These are phyloP conservation scores for Chaetomium fimeti DNA, from an alignment of 495 filamentous ascomycete species.

Conservation along the genomic window DNA sequence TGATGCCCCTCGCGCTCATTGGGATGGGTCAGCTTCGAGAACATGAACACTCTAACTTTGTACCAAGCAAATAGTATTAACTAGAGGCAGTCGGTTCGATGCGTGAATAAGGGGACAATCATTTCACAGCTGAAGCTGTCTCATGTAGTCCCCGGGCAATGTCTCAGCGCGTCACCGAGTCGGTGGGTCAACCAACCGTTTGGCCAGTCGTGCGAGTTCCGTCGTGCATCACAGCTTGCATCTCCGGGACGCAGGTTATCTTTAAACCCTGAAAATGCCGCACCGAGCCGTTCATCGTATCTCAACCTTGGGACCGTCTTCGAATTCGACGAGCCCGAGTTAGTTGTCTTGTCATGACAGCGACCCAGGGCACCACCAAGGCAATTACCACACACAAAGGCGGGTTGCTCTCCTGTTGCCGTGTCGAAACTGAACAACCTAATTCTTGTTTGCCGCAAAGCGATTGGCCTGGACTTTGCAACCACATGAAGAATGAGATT, in stretches of 20 bases:
- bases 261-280: not conserved
- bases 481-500: constrained; percentile 10
- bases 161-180: not conserved
- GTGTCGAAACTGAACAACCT: not conserved
- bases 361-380: not conserved
- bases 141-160: not conserved
- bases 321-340: too few relatives aligned
- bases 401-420: not conserved
- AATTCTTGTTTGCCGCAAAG: not conserved
- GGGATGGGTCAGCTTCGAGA: too few relatives aligned
- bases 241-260: not conserved
- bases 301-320: too few relatives aligned
- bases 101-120: too few relatives aligned
- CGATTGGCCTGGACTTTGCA: constrained; percentile 31
- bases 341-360: not conserved
- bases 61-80: too few relatives aligned
- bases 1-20: too few relatives aligned
- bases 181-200: not conserved
- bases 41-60: too few relatives aligned
- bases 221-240: not conserved
- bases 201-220: not conserved
- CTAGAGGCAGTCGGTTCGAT: too few relatives aligned
- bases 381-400: not conserved
- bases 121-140: not conserved
- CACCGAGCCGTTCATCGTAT: not conserved